Base-by-base conservation (phyloP, 257 asterid genomes). In the Fraxinus americana region DNA sequence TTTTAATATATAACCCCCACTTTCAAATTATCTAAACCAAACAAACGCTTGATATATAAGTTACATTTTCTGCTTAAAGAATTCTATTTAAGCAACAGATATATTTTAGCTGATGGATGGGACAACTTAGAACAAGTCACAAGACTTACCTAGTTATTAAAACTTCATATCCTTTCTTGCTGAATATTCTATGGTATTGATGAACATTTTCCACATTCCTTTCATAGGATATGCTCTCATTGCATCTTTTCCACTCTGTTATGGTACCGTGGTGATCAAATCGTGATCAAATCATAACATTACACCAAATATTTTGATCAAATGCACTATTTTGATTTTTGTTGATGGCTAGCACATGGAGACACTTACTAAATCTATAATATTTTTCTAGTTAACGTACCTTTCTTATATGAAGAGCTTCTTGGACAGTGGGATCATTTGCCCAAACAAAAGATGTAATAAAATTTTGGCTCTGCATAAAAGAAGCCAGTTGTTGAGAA, bases 141-240 rank as follows among this genome's bases (percentile, higher is more conserved):
- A 14, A 4, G 14, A 69, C 81, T 76, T 50, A 87, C 90, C 81
- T 80, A 75, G 81, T 76, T 19, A 85, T 77, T 82, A 87, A 72
- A 63, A 84, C 89, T 59, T 67, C 82, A 12, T 75, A 79, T 72
- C 83, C 81, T 17, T 83, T 79, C 50, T 41, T 23, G 11, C 71
- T 48, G 54, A 79, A 78, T 43, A 65, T 78, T 30, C 57, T 75
- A 71, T 82, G 80, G 67, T 75, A 78, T 72, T 75, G 69, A 19
- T 72, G 83, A 48, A 80, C 48, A 71, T 35, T 82, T 9, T 6
- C 78, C 2, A 41, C 48, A 50, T 73, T 79, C 14, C 11, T 30
- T 50, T 39, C 79, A 3, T 73, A 17, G 8, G 80, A 73, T 38
- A 79, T 74, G 8, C 80, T 83, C 1, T 38, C 11, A 36, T 83